phyloP scores from a whole-genome alignment of 176 grass and related monocot species.

The Guadua angustifolia region DNA sequence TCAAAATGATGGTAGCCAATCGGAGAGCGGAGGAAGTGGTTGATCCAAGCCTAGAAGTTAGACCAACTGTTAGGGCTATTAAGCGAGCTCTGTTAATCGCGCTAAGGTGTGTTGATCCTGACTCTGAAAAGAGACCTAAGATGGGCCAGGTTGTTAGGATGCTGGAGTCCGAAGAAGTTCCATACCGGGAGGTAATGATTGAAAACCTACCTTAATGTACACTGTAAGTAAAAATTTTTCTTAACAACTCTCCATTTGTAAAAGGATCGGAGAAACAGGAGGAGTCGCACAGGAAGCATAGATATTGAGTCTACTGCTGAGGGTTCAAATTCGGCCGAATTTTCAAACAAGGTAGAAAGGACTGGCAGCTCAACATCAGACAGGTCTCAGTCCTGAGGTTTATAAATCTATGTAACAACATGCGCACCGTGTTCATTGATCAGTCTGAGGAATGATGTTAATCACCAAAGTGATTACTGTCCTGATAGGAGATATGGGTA shows the following conservation, averaged over 20 bases:
- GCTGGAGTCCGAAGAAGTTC: constrained; percentile 81
- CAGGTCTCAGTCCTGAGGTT: constrained; percentile 46
- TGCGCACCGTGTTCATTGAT: constrained; percentile 12
- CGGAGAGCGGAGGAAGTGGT: constrained; percentile 81
- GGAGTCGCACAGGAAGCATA: constrained; percentile 65
- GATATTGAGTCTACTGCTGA: constrained; percentile 68
- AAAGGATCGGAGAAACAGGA: constrained; percentile 67
- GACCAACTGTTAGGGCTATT: constrained; percentile 62
- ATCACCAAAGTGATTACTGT: constrained; percentile 38
- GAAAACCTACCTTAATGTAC: constrained; percentile 21
- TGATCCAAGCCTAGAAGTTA: constrained; percentile 61
- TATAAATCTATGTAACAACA: neutral
- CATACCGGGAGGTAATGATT: constrained; percentile 69
- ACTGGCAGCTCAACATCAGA: constrained; percentile 55
- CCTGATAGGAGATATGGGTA: constrained; percentile 38
- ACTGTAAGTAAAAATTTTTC: neutral
- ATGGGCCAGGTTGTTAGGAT: constrained; percentile 85
- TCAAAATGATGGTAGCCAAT: constrained; percentile 79
- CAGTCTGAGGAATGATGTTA: constrained; percentile 16
- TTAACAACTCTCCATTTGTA: constrained; percentile 1
- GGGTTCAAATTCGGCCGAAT: constrained; percentile 54
- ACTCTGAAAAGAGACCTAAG: constrained; percentile 84
- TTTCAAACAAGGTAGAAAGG: constrained; percentile 65
- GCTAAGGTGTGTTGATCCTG: constrained; percentile 80
- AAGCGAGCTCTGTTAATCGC: constrained; percentile 72